Evolutionary conservation across 108 stramenopile species (phyloP).

Genomic region (Nannochloropsis gaditana): DNA sequence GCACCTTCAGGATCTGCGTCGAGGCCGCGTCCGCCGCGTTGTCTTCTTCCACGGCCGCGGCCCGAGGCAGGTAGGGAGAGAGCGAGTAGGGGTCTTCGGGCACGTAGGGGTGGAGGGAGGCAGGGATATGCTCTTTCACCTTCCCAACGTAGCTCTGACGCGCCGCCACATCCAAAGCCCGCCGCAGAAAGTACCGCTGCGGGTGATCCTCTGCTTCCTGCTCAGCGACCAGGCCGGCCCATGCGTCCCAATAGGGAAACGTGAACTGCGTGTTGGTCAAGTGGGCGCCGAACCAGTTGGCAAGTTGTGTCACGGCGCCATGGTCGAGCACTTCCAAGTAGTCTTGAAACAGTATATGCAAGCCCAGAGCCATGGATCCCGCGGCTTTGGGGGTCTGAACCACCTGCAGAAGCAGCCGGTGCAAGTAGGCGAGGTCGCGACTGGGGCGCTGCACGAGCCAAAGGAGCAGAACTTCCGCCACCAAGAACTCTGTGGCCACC

Average conservation of each 20-base stretch:
- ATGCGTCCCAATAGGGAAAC: not conserved
- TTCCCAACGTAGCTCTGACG: not conserved
- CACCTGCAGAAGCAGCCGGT: conserved; percentile 3
- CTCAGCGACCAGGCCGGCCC: not conserved
- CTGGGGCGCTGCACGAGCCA: not conserved
- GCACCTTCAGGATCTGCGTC: not conserved
- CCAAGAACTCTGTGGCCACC: not conserved
- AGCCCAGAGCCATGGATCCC: not conserved
- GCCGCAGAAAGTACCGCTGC: not conserved
- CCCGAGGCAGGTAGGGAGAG: not conserved
- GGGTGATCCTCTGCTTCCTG: not conserved
- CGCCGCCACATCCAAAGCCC: conserved; percentile 7
- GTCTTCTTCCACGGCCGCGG: not conserved
- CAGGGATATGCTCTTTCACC: not conserved
- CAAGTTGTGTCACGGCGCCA: not conserved
- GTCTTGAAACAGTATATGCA: conserved; percentile 7
- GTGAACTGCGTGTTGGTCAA: not conserved
- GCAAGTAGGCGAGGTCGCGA: not conserved
- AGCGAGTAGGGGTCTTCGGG: not conserved
- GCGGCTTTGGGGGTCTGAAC: not conserved
- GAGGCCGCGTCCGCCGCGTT: not conserved
- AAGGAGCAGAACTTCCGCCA: not conserved
- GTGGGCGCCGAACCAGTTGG: conserved; percentile 7
- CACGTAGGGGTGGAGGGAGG: not conserved
- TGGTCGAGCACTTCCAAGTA: not conserved